Conservation (phyloP, 73 alveolate species). For the Diophrys appendiculata region DNA sequence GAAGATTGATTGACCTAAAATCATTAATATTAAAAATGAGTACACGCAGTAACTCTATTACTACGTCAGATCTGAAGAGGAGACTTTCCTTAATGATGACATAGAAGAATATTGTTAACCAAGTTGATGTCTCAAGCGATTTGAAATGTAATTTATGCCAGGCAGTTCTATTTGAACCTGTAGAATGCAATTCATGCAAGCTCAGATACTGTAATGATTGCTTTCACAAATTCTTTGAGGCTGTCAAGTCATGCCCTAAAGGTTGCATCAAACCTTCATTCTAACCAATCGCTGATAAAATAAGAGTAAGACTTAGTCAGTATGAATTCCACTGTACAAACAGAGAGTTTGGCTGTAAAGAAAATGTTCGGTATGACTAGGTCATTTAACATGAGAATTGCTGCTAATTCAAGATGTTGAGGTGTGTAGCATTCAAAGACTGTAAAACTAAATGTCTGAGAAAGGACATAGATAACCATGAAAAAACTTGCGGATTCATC, state of each 20-base stretch:
- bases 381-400: slow-evolving; percentile 7
- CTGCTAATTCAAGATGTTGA: slow-evolving; percentile 8
- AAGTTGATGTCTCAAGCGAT: too few relatives aligned
- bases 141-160: slow-evolving; percentile 8
- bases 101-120: too few relatives aligned
- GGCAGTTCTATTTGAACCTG: slow-evolving; percentile 22
- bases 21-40: too few relatives aligned
- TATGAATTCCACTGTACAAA: slow-evolving; percentile 9
- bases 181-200: slow-evolving; percentile 1
- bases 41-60: too few relatives aligned
- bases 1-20: too few relatives aligned
- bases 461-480: slow-evolving; percentile 18
- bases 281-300: neutral
- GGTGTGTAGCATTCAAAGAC: slow-evolving; percentile 8
- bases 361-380: slow-evolving; percentile 17
- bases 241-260: slow-evolving; percentile 14
- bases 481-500: too few relatives aligned
- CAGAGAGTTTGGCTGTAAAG: slow-evolving; percentile 6
- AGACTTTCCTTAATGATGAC: too few relatives aligned
- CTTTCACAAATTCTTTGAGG: slow-evolving; percentile 1
- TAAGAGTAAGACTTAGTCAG: neutral
- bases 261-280: slow-evolving; percentile 7
- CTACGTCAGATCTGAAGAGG: too few relatives aligned
- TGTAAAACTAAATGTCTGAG: slow-evolving; percentile 7
- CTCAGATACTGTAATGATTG: slow-evolving; percentile 7